Conservation (phyloP, 2,329 filamentous ascomycete species). For the Fusarium zealandicum region DNA sequence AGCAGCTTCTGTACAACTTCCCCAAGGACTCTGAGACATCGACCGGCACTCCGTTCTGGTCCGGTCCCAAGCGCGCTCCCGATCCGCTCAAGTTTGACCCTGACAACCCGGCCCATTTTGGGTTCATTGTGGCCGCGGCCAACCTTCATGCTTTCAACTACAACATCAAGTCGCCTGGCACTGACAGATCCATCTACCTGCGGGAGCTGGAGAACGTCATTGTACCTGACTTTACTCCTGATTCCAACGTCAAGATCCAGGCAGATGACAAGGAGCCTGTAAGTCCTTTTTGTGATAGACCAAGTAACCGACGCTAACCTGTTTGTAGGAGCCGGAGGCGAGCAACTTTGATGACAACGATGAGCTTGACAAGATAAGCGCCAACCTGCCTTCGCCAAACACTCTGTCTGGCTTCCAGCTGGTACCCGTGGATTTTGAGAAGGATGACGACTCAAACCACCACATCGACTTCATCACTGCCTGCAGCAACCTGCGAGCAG, state of each 20-base stretch:
- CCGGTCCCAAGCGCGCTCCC: conserved; percentile 94
- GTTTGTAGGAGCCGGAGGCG: conserved; percentile 77
- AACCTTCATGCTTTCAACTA: conserved; percentile 98
- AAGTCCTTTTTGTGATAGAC: conserved; percentile 46
- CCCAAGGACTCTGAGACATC: conserved; percentile 92
- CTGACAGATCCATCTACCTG: conserved; percentile 73
- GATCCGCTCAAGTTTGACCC: conserved; percentile 89
- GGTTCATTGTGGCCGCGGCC: conserved; percentile 85
- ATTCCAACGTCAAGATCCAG: conserved; percentile 93
- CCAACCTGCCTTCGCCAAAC: conserved; percentile 78
- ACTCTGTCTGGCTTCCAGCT: conserved; percentile 88
- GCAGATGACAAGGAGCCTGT: conserved; percentile 91
- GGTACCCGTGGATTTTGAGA: conserved; percentile 94
- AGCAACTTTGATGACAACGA: conserved; percentile 73
- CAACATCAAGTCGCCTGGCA: conserved; percentile 84
- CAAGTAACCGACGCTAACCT: conserved; percentile 13
- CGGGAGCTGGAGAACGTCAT: conserved; percentile 91
- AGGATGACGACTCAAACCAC: conserved; percentile 96
- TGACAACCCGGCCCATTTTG: conserved; percentile 84
- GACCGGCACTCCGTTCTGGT: conserved; percentile 93
- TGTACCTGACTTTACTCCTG: conserved; percentile 91
- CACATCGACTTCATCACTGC: conserved; percentile 99
- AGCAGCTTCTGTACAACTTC: conserved; percentile 96
- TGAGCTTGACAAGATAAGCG: conserved; percentile 76
- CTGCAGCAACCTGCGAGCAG: conserved; percentile 92